phyloP scores from a whole-genome alignment of 2,329 filamentous ascomycete species.

The Coccinonectria pachysandricola region DNA sequence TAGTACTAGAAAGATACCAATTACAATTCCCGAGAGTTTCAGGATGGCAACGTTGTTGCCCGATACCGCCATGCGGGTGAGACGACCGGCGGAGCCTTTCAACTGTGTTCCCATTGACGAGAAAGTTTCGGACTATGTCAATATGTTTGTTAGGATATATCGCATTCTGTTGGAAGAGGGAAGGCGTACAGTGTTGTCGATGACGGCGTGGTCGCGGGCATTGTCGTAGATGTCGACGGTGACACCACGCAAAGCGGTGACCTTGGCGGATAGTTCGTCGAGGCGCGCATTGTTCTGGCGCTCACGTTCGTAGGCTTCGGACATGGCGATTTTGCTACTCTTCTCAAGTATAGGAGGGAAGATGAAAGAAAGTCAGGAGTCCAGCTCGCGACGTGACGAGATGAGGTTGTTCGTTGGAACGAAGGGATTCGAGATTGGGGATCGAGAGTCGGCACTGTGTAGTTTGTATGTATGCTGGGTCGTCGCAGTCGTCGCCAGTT shows the following conservation, averaged over 20 bases:
- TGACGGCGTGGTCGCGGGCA: slow-evolving; percentile 75
- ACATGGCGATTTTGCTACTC: no score
- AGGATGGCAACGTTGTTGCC: slow-evolving; percentile 88
- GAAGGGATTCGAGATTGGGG: no score
- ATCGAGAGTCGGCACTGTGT: no score
- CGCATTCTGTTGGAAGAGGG: neutral
- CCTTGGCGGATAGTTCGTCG: slow-evolving; percentile 81
- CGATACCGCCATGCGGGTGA: slow-evolving; percentile 81
- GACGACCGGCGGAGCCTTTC: slow-evolving; percentile 69
- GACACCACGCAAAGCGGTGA: slow-evolving; percentile 82
- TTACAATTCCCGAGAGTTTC: slow-evolving; percentile 76
- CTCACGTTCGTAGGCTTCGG: slow-evolving; percentile 69
- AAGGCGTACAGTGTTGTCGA: slow-evolving; percentile 68
- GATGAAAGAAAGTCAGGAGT: neutral
- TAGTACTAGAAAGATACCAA: slow-evolving; percentile 60
- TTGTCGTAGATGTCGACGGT: slow-evolving; percentile 98
- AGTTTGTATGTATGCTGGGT: no score
- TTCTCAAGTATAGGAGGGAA: no score
- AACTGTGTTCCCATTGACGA: slow-evolving; percentile 74
- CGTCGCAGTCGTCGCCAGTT: no score
- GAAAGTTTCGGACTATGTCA: slow-evolving; percentile 70
- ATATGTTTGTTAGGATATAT: slow-evolving; percentile 4
- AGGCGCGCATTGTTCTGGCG: slow-evolving; percentile 92
- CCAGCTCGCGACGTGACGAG: no score
- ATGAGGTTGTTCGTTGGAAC: no score